Conservation (phyloP, 495 filamentous ascomycete species). For the Neurospora discreta region DNA sequence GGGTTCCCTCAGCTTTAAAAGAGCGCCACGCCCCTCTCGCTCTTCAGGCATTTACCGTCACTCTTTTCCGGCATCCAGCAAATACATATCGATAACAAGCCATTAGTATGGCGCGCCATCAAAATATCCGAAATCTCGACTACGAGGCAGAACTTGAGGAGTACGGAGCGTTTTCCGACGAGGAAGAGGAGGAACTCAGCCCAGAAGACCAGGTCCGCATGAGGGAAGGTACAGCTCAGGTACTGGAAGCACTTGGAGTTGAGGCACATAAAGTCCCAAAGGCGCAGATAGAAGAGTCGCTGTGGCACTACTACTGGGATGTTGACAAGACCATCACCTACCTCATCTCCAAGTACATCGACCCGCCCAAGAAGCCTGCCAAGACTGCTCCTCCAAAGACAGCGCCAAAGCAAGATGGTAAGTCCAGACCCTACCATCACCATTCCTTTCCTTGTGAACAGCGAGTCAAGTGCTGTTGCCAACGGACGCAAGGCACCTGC, state of each 20-base stretch:
- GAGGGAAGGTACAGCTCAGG: conserved; percentile 41
- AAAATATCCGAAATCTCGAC: conserved; percentile 48
- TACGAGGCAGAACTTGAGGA: conserved; percentile 49
- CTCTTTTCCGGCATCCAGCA: background rate
- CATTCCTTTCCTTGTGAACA: background rate
- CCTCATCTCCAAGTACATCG: conserved; percentile 49
- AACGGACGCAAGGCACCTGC: background rate
- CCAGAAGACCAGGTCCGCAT: conserved; percentile 49
- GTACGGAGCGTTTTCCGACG: conserved; percentile 37
- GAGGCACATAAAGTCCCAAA: conserved; percentile 45
- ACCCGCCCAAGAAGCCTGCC: conserved; percentile 20
- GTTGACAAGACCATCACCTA: conserved; percentile 73
- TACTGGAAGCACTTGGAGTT: conserved; percentile 42
- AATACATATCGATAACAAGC: background rate
- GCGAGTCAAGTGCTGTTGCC: background rate
- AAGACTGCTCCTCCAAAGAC: conserved; percentile 18
- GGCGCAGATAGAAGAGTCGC: conserved; percentile 70
- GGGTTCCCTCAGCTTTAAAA: background rate
- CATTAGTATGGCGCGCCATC: conserved; percentile 50
- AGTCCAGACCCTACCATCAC: conserved; percentile 17
- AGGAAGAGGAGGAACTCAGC: conserved; percentile 37
- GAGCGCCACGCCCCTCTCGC: background rate
- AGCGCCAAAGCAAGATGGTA: conserved; percentile 39
- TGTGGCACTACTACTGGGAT: conserved; percentile 97
- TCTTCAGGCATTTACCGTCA: background rate